Percentiles rank a stretch among this genome's conserved stretches.
These are phyloP conservation scores for Colletotrichum somersetense DNA, from an alignment of 2,329 filamentous ascomycete genomes.

Conservation along the genomic window DNA sequence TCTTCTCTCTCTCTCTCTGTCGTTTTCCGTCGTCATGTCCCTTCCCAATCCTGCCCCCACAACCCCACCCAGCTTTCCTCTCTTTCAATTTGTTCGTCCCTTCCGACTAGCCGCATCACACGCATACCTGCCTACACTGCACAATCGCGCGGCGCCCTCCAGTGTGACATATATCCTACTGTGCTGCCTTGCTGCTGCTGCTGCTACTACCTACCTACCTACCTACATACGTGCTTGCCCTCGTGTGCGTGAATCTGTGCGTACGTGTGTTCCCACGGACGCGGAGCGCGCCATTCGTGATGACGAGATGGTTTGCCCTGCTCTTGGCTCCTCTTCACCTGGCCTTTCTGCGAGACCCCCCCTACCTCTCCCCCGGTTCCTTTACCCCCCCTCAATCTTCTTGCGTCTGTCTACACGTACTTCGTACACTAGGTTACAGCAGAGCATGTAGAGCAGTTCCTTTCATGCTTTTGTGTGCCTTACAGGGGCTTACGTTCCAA, in stretches of 20 bases:
- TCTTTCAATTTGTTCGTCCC: neutral
- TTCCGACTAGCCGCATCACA: constrained; percentile 28
- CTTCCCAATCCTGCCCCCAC: constrained; percentile 6
- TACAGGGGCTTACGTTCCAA: neutral
- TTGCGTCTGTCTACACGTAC: neutral
- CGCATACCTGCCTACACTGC: constrained; percentile 10
- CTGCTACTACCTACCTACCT: no score
- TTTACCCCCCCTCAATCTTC: constrained; percentile 1
- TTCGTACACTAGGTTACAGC: neutral
- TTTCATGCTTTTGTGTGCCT: neutral
- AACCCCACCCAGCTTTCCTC: neutral
- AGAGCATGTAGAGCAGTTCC: neutral
- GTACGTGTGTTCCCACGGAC: constrained; percentile 16
- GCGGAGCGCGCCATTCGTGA: constrained; percentile 27
- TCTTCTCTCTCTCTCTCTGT: neutral
- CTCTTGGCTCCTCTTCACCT: constrained; percentile 10
- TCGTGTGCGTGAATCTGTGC: neutral
- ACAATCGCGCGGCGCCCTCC: constrained; percentile 6
- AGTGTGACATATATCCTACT: neutral
- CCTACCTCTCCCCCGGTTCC: neutral
- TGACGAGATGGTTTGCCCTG: constrained; percentile 32
- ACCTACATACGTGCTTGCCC: neutral
- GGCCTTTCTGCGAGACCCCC: neutral
- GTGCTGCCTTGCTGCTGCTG: neutral
- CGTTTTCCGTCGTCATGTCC: neutral